phyloP scores from a whole-genome alignment of 257 asterid genomes.

The Cinchona pubescens region DNA sequence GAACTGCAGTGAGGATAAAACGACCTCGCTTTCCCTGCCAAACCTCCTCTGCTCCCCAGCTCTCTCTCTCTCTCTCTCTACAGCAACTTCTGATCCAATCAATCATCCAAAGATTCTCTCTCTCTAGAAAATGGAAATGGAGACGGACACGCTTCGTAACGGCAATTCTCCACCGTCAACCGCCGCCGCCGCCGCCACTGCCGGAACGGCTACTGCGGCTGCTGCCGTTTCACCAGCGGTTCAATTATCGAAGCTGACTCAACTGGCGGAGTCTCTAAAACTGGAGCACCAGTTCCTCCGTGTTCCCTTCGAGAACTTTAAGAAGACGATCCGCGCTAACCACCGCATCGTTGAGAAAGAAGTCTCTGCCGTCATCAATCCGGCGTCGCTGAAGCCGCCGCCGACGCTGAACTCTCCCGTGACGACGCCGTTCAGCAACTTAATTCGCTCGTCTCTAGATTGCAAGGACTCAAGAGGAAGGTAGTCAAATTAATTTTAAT shows the following conservation, averaged over 20 bases:
- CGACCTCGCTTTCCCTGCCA: slow-evolving; percentile 8
- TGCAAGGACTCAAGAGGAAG: slow-evolving; percentile 96
- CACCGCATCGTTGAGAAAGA: slow-evolving; percentile 91
- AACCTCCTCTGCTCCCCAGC: neutral
- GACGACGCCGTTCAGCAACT: slow-evolving; percentile 76
- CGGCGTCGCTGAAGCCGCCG: slow-evolving; percentile 54
- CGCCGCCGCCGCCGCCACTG: slow-evolving; percentile 11
- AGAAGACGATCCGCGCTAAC: slow-evolving; percentile 90
- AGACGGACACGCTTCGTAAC: slow-evolving; percentile 55
- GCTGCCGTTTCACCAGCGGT: slow-evolving; percentile 16
- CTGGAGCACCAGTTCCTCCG: slow-evolving; percentile 94
- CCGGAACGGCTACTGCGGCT: slow-evolving; percentile 1
- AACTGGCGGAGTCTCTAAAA: slow-evolving; percentile 64
- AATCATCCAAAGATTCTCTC: neutral
- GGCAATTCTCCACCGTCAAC: slow-evolving; percentile 40
- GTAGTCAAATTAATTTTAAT: slow-evolving; percentile 24
- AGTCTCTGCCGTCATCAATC: slow-evolving; percentile 64
- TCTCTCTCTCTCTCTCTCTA: neutral
- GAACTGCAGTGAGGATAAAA: neutral
- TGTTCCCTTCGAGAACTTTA: slow-evolving; percentile 93
- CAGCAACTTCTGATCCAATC: slow-evolving; percentile 1
- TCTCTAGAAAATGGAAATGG: slow-evolving; percentile 43
- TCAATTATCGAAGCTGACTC: slow-evolving; percentile 55
- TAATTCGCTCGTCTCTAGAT: slow-evolving; percentile 67
- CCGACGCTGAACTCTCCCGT: slow-evolving; percentile 41